Conservation (phyloP, 1,284 basidiomycete species). For the Gastroboletus turbinatus region DNA sequence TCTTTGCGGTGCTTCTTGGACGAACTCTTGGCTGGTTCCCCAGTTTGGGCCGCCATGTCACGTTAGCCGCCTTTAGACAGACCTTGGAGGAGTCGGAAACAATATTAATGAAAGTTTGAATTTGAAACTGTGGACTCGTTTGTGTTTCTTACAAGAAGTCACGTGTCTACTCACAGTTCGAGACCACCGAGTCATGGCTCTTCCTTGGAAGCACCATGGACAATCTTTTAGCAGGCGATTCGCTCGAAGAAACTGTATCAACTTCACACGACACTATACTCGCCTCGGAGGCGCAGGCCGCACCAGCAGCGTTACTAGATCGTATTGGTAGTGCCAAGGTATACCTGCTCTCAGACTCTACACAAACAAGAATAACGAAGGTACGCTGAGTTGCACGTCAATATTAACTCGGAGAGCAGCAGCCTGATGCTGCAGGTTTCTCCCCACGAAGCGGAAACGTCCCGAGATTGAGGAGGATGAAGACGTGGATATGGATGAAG, state of each 20-base stretch:
- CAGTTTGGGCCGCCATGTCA: constrained; percentile 47
- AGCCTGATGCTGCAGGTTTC: constrained; percentile 52
- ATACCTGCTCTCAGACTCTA: constrained; percentile 66
- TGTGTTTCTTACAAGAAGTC: background rate
- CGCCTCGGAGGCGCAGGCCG: constrained; percentile 29
- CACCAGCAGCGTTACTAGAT: constrained; percentile 46
- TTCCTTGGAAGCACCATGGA: constrained; percentile 36
- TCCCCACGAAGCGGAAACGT: constrained; percentile 54
- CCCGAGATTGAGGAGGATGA: constrained; percentile 40
- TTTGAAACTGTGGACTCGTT: background rate
- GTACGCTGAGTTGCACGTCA: constrained; percentile 54
- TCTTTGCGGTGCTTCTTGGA: constrained; percentile 90
- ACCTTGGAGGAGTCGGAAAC: background rate
- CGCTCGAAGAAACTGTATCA: constrained; percentile 20
- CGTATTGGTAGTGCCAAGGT: constrained; percentile 68
- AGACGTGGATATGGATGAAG: constrained; percentile 47
- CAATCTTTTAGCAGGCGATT: constrained; percentile 27
- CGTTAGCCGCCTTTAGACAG: background rate
- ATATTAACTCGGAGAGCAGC: constrained; percentile 33
- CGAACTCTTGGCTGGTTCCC: constrained; percentile 60
- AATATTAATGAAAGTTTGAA: background rate
- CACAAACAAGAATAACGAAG: constrained; percentile 56
- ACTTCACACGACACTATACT: constrained; percentile 52
- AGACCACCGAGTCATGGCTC: background rate
- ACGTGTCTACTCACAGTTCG: constrained; percentile 11